Evolutionary conservation across 2,329 filamentous ascomycete species (phyloP).

Genomic region (Dothideomycetes sp.): DNA sequence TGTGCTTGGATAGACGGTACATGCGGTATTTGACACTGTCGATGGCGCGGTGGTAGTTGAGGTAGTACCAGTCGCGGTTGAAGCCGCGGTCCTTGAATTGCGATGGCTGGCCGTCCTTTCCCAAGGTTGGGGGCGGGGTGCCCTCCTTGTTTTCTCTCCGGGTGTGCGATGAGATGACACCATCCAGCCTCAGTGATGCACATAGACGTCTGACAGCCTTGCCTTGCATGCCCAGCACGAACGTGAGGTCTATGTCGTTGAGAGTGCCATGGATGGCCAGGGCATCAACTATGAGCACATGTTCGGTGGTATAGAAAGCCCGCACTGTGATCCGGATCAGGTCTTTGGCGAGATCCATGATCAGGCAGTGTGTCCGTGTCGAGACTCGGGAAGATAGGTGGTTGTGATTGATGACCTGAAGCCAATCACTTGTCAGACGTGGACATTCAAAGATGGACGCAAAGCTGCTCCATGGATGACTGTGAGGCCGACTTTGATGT

Average conservation of each 20-base stretch:
- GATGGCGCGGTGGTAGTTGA: slow-evolving; percentile 87
- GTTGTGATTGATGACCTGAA: not conserved
- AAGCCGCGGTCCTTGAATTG: slow-evolving; percentile 22
- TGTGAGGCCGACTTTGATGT: too few species aligned
- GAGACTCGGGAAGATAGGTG: not conserved
- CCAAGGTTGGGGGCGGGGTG: slow-evolving; percentile 11
- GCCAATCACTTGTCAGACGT: not conserved
- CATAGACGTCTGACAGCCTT: slow-evolving; percentile 89
- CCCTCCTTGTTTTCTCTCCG: slow-evolving; percentile 24
- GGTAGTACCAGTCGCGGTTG: slow-evolving; percentile 82
- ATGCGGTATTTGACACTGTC: slow-evolving; percentile 95
- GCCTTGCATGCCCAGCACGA: slow-evolving; percentile 76
- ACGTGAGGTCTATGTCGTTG: slow-evolving; percentile 77
- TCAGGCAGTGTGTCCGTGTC: slow-evolving; percentile 6
- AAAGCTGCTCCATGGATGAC: too few species aligned
- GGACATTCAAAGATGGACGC: too few species aligned
- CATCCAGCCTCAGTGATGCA: slow-evolving; percentile 73
- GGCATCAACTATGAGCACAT: slow-evolving; percentile 73
- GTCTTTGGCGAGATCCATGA: slow-evolving; percentile 55
- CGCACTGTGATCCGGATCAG: slow-evolving; percentile 79
- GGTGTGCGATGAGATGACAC: slow-evolving; percentile 70
- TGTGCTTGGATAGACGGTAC: slow-evolving; percentile 75
- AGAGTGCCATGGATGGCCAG: slow-evolving; percentile 63
- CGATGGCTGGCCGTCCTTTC: slow-evolving; percentile 8
- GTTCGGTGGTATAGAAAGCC: slow-evolving; percentile 76